phyloP scores from a whole-genome alignment of 2,329 filamentous ascomycete species.

The Penicillium verrucosum region DNA sequence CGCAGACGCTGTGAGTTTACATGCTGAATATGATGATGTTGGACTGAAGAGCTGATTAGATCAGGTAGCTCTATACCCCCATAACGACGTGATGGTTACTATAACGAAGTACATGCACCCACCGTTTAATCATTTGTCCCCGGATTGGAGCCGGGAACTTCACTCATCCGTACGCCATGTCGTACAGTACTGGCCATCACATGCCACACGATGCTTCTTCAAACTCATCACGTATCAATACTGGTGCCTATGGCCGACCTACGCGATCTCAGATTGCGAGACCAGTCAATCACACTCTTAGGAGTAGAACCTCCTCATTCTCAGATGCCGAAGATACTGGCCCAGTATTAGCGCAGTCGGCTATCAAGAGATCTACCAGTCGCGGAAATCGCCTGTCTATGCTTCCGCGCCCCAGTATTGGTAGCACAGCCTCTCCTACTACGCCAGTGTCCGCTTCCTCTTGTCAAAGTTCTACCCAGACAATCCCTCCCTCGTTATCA shows the following conservation, averaged over 20 bases:
- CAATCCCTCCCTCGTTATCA: constrained; percentile 13
- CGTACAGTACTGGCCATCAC: constrained; percentile 33
- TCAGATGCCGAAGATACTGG: constrained; percentile 29
- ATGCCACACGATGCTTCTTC: constrained; percentile 29
- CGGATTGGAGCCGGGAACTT: constrained; percentile 27
- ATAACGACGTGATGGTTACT: constrained; percentile 33
- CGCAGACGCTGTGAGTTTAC: background rate
- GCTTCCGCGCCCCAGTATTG: constrained; percentile 30
- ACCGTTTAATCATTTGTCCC: constrained; percentile 25
- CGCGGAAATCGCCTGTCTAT: constrained; percentile 28
- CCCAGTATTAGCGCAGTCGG: constrained; percentile 18
- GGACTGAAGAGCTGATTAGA: background rate
- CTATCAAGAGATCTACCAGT: constrained; percentile 19
- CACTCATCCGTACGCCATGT: constrained; percentile 34
- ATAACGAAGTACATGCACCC: constrained; percentile 21
- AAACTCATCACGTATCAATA: constrained; percentile 22
- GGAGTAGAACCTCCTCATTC: constrained; percentile 27
- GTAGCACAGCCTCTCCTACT: constrained; percentile 15
- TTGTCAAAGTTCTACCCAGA: constrained; percentile 9
- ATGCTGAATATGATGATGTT: background rate
- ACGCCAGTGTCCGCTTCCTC: constrained; percentile 17
- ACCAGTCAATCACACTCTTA: constrained; percentile 19
- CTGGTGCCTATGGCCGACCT: constrained; percentile 18
- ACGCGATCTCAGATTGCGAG: constrained; percentile 28
- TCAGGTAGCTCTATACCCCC: background rate